Conservation (phyloP, 768 basidiomycete species). For the Cystofilobasidium capitatum region DNA sequence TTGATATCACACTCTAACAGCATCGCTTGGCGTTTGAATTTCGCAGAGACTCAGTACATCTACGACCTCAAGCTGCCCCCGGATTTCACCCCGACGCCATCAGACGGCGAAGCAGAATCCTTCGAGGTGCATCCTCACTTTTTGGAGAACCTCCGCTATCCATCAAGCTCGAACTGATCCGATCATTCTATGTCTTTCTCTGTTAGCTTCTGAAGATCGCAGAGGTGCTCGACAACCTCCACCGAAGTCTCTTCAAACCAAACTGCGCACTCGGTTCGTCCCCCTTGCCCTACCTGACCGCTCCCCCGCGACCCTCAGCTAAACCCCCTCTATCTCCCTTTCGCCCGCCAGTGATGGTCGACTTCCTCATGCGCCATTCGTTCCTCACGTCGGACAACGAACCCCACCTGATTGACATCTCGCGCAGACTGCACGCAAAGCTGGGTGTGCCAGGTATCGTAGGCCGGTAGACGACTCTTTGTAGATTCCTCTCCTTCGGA, state of each 20-base stretch:
- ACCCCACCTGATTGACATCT: constrained; percentile 65
- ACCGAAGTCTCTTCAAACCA: constrained; percentile 70
- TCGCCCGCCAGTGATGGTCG: constrained; percentile 57
- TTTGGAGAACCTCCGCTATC: neutral
- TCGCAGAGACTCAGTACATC: constrained; percentile 45
- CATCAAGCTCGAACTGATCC: neutral
- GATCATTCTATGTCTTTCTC: neutral
- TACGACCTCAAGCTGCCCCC: constrained; percentile 71
- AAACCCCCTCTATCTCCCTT: neutral
- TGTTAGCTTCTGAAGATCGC: constrained; percentile 57
- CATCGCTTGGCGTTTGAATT: neutral
- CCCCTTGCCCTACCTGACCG: neutral
- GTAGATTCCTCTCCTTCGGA: no score
- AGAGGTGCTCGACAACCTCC: constrained; percentile 56
- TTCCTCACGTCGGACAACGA: constrained; percentile 81
- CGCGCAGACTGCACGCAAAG: constrained; percentile 60
- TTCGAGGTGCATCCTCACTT: constrained; percentile 57
- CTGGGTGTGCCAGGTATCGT: constrained; percentile 39
- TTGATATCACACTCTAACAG: neutral
- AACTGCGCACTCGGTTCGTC: constrained; percentile 71
- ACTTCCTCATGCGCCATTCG: constrained; percentile 80
- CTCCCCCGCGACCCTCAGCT: neutral
- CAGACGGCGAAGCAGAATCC: constrained; percentile 87
- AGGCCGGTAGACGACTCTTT: neutral
- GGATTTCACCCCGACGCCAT: constrained; percentile 56